Conservation (phyloP, 805 yeast genomes). For the Candida manassasensis region DNA sequence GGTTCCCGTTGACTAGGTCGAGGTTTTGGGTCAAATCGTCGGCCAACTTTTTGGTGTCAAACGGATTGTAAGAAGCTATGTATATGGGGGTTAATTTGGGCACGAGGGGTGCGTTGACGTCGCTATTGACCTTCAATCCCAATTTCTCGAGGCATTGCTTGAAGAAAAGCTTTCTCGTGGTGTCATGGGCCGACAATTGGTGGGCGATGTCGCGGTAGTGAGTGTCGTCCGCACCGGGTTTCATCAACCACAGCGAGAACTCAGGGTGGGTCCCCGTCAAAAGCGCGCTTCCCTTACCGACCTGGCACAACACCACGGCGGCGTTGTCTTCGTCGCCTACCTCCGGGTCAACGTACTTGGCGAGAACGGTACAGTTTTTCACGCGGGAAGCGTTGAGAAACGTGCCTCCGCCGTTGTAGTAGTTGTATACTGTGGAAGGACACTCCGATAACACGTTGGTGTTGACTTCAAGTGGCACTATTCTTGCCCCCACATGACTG, state of each 20-base stretch:
- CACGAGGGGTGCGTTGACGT: slow-evolving; percentile 33
- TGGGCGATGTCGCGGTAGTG: slow-evolving; percentile 27
- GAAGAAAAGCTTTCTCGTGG: slow-evolving; percentile 51
- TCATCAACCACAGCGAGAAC: slow-evolving; percentile 52
- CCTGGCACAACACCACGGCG: slow-evolving; percentile 64
- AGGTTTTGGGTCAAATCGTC: slow-evolving; percentile 36
- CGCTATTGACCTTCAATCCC: slow-evolving; percentile 65
- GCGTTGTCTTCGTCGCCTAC: slow-evolving; percentile 48
- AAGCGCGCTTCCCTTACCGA: slow-evolving; percentile 73
- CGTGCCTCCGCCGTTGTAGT: slow-evolving; percentile 87
- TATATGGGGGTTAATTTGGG: slow-evolving; percentile 71
- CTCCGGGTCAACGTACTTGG: slow-evolving; percentile 53
- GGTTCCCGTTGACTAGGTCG: slow-evolving; percentile 23
- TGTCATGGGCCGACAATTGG: slow-evolving; percentile 40
- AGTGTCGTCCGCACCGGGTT: slow-evolving; percentile 26
- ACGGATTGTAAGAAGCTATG: slow-evolving; percentile 40
- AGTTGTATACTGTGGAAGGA: slow-evolving; percentile 32
- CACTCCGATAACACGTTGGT: slow-evolving; percentile 22
- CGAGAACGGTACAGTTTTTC: slow-evolving; percentile 65
- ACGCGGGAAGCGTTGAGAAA: slow-evolving; percentile 70
- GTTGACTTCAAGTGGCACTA: slow-evolving; percentile 44
- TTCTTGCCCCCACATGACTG: slow-evolving; percentile 69
- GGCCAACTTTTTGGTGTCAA: slow-evolving; percentile 26
- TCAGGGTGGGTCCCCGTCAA: slow-evolving; percentile 91
- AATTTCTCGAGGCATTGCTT: slow-evolving; percentile 51